Percentiles rank a stretch among this genome's conserved stretches.
Evolutionary conservation across 148 eudicot genomes (phyloP).

Genomic region (Salicornia ramosissima): DNA sequence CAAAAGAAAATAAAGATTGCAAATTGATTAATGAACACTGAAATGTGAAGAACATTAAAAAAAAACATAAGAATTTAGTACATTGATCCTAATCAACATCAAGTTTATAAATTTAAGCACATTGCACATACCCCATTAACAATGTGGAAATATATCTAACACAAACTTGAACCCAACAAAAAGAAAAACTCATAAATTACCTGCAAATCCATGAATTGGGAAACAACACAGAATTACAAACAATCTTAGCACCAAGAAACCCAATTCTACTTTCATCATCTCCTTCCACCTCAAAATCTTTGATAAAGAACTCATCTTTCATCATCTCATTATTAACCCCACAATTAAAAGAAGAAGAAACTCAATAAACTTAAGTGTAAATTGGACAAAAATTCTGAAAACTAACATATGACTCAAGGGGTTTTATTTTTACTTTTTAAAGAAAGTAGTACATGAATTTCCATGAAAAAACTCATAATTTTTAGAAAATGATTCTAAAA

Average conservation of each 20-base stretch:
- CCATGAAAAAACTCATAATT: background rate
- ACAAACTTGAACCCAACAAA: background rate
- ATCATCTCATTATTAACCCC: slow-evolving; percentile 11
- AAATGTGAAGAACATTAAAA: background rate
- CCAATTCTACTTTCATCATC: slow-evolving; percentile 36
- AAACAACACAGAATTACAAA: slow-evolving; percentile 30
- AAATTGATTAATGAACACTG: slow-evolving; percentile 10
- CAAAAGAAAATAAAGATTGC: background rate
- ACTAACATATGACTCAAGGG: slow-evolving; percentile 18
- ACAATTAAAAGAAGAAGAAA: slow-evolving; percentile 6
- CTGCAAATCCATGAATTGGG: slow-evolving; percentile 50
- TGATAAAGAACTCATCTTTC: background rate
- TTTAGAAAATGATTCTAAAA: too few species aligned
- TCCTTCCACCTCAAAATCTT: slow-evolving; percentile 7
- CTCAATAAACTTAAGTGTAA: slow-evolving; percentile 3
- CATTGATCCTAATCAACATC: background rate
- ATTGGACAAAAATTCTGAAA: slow-evolving; percentile 9
- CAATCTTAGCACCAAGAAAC: slow-evolving; percentile 28
- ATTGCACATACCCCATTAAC: slow-evolving; percentile 9
- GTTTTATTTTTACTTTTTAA: background rate
- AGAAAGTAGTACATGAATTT: slow-evolving; percentile 1
- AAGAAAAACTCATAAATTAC: slow-evolving; percentile 33
- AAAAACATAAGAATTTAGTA: background rate
- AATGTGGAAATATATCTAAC: slow-evolving; percentile 1
- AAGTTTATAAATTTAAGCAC: slow-evolving; percentile 7